Percentiles rank a stretch among this genome's conserved stretches.
phyloP scores from a whole-genome alignment of 805 yeast genomes.

The Metschnikowia santaceciliae region DNA sequence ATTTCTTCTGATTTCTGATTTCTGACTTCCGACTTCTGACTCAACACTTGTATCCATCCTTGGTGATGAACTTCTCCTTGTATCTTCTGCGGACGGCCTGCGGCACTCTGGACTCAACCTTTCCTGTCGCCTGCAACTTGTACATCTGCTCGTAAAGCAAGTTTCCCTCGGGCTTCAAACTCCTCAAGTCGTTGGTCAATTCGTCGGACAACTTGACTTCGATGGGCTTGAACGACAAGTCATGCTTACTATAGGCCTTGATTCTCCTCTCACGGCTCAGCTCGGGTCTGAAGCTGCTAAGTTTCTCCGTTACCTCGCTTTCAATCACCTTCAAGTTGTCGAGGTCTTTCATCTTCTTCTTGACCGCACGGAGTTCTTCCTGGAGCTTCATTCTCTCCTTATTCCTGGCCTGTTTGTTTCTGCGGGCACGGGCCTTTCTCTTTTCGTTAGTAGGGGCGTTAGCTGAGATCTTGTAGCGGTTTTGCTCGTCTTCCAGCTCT shows the following conservation, averaged over 20 bases:
- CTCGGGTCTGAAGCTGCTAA: slow-evolving; percentile 24
- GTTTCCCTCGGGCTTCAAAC: slow-evolving; percentile 87
- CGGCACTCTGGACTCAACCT: slow-evolving; percentile 79
- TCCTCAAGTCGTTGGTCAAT: slow-evolving; percentile 77
- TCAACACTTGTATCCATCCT: slow-evolving; percentile 72
- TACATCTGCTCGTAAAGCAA: slow-evolving; percentile 77
- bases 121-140: slow-evolving; percentile 78
- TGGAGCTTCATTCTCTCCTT: slow-evolving; percentile 56
- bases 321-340: slow-evolving; percentile 29
- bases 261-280: slow-evolving; percentile 27
- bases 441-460: slow-evolving; percentile 66
- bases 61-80: slow-evolving; percentile 76
- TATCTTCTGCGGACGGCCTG: slow-evolving; percentile 62
- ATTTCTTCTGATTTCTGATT: too few species aligned
- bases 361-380: slow-evolving; percentile 53
- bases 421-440: slow-evolving; percentile 72
- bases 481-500: slow-evolving; percentile 28
- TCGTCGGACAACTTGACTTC: slow-evolving; percentile 88
- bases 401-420: slow-evolving; percentile 66
- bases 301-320: slow-evolving; percentile 31
- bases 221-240: slow-evolving; percentile 38
- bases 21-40: too few species aligned
- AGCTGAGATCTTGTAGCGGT: slow-evolving; percentile 52
- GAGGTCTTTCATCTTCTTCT: slow-evolving; percentile 57
- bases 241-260: slow-evolving; percentile 33